Base-by-base conservation (phyloP, 139 green algal genomes). In the Tetraselmis chui region DNA sequence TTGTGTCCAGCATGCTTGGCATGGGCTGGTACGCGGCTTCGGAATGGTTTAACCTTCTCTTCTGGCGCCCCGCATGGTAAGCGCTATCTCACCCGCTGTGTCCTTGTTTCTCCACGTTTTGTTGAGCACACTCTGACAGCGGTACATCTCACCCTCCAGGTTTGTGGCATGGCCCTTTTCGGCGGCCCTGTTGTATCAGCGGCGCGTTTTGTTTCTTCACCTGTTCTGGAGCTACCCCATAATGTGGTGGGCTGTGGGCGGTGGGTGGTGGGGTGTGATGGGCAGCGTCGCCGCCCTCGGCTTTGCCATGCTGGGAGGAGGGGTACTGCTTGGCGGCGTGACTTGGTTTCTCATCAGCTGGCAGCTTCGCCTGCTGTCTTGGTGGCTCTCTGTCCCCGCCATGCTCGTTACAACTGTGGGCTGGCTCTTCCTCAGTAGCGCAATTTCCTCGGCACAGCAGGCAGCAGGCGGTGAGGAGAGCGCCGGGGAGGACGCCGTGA, bases 231-330 rank as follows among this genome's bases (percentile, higher is more conserved):
- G 45, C 45, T 79, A 58, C 28, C 76, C 76, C 11, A 30, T 30
- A 1, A 79, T 79, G 76, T 31, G 31, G 76, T 79, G 76, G 76
- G 76, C 76, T 1, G 29, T 79, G 1, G 76, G 76, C 76, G 76
- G 76, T 31, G 29, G 76, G 29, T 79, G 76, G 76, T 79, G 76
- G 76, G 76, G 28, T 24, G 29, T 79, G 29, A 23, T 59, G 23
- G 76, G 76, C 76, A 79, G 31, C 29, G 76, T 59, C 18, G 45
- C 45, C 45, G 45, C 45, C 5, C 18, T 67, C 18, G 45, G 45
- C 11, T 18, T 67, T 18, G 45, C 45, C 45, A 67, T 67, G 45
- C 18, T 67, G 45, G 45, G 45, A 5, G 45, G 11, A 67, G 45
- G 45, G 11, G 45, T 67, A 18, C 45, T 67, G 18, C 45, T 67